These are phyloP conservation scores for Alternaria conjuncta DNA, from an alignment of 2,329 filamentous ascomycete species.

Conservation along the genomic window DNA sequence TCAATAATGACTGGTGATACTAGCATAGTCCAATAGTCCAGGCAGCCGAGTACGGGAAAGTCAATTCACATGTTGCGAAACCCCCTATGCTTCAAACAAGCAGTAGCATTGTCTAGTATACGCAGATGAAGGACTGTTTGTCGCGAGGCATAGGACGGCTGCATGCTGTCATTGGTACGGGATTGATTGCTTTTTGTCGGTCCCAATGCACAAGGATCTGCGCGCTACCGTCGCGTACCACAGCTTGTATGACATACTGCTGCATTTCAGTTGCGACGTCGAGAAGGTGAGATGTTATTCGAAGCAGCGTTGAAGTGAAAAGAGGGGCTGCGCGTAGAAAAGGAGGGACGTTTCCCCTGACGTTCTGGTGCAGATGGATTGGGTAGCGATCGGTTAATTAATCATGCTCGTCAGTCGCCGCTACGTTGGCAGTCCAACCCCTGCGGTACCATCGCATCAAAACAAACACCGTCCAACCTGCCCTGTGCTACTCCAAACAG, in stretches of 20 bases:
- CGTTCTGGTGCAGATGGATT: conserved; percentile 1
- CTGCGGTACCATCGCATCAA: conserved; percentile 12
- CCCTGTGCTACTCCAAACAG: conserved; percentile 16
- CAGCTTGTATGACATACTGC: neutral
- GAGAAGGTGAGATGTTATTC: neutral
- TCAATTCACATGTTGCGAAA: neutral
- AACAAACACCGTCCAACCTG: conserved; percentile 22
- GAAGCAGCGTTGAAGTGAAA: neutral
- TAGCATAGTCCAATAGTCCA: neutral
- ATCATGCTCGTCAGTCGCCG: conserved; percentile 6
- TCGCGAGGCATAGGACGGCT: neutral
- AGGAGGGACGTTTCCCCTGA: conserved; percentile 1
- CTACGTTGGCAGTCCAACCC: conserved; percentile 8
- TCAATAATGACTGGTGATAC: neutral
- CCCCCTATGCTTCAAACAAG: neutral
- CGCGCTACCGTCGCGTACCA: neutral
- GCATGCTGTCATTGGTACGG: neutral
- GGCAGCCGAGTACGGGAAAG: neutral
- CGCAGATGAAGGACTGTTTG: neutral
- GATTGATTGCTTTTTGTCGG: neutral
- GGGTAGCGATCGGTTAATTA: conserved; percentile 13
- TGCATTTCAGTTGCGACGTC: neutral
- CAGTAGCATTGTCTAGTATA: neutral
- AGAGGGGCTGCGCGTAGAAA: neutral
- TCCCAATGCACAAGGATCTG: neutral